Evolutionary conservation across 2,329 filamentous ascomycete species (phyloP).

Genomic region (Cercospora sesami): DNA sequence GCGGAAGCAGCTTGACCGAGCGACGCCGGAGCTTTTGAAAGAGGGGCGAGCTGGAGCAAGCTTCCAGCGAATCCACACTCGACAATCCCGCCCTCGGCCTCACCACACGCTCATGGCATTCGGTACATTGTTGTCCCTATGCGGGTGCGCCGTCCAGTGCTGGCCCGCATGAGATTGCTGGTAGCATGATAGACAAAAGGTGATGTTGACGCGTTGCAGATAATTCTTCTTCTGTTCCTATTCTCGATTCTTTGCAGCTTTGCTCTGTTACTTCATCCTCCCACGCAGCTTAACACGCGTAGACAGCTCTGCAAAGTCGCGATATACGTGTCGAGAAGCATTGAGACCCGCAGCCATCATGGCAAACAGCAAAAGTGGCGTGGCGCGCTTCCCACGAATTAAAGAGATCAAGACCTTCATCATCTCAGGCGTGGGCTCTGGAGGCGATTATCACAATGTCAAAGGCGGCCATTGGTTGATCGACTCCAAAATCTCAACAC

Average conservation of each 20-base stretch:
- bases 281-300: neutral
- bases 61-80: conserved; percentile 15
- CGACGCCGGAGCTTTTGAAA: conserved; percentile 12
- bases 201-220: neutral
- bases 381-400: conserved; percentile 68
- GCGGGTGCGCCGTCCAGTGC: neutral
- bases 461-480: conserved; percentile 74
- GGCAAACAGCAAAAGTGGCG: conserved; percentile 38
- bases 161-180: neutral
- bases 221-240: neutral
- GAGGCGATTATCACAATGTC: conserved; percentile 92
- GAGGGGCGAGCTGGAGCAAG: conserved; percentile 14
- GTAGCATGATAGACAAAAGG: conserved; percentile 8
- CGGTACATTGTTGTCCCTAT: conserved; percentile 14
- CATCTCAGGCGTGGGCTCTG: conserved; percentile 63
- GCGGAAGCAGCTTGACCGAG: conserved; percentile 18
- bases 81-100: conserved; percentile 5
- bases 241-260: neutral
- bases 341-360: conserved; percentile 23
- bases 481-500: conserved; percentile 87
- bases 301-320: neutral
- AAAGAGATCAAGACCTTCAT: conserved; percentile 73
- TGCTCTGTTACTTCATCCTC: neutral
- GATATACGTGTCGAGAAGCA: neutral
- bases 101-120: neutral